Conservation (phyloP, 2,329 filamentous ascomycete species). For the Ophiosphaerella korrae region DNA sequence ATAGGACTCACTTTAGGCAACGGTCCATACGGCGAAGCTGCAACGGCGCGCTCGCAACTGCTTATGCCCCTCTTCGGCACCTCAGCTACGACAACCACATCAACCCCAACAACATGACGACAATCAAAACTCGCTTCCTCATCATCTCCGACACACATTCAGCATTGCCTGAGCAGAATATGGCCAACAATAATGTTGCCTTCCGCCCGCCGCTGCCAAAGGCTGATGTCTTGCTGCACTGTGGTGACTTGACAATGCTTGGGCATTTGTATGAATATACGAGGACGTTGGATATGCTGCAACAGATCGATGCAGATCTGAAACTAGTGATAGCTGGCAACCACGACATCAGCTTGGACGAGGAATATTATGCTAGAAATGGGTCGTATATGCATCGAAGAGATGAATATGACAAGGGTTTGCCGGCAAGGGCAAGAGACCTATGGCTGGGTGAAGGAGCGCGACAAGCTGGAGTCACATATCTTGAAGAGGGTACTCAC, state of each 20-base stretch:
- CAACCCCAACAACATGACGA: slow-evolving; percentile 1
- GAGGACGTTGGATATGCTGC: slow-evolving; percentile 54
- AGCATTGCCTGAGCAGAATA: slow-evolving; percentile 16
- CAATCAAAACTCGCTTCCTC: slow-evolving; percentile 49
- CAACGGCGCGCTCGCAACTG: neutral
- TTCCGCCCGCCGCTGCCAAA: slow-evolving; percentile 52
- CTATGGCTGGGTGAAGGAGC: slow-evolving; percentile 56
- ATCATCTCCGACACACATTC: slow-evolving; percentile 54
- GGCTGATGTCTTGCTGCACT: slow-evolving; percentile 62
- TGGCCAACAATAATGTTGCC: slow-evolving; percentile 8
- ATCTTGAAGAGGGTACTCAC: slow-evolving; percentile 61
- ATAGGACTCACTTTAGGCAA: no score
- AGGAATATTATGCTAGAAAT: slow-evolving; percentile 50
- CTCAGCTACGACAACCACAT: slow-evolving; percentile 12
- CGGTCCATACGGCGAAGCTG: no score
- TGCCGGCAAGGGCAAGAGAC: slow-evolving; percentile 44
- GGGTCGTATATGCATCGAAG: slow-evolving; percentile 33
- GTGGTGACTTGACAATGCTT: slow-evolving; percentile 63
- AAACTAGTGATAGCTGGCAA: slow-evolving; percentile 61
- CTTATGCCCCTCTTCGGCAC: neutral
- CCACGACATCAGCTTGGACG: slow-evolving; percentile 61
- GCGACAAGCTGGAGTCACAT: slow-evolving; percentile 54
- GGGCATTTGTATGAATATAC: slow-evolving; percentile 57
- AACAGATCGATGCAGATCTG: slow-evolving; percentile 56
- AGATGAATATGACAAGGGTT: slow-evolving; percentile 21